A percentile compares a stretch with the other conserved stretches of the same genome.
Conservation (phyloP, 345 rosid species). For the Gossypium rotundifolium region DNA sequence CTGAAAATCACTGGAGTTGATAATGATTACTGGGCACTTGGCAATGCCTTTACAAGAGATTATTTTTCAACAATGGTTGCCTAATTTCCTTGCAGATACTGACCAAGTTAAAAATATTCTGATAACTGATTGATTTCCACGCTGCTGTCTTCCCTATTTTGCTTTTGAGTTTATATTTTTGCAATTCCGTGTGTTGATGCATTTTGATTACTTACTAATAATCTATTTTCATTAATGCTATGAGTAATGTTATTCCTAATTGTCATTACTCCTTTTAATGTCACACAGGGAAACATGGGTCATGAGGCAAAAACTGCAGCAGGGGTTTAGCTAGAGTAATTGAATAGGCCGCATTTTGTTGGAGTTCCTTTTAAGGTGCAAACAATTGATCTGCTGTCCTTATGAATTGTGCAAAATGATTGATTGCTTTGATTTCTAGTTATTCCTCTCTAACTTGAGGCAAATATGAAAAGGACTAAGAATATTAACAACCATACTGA, state of each 20-base stretch:
- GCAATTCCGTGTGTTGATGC: background rate
- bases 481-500: background rate
- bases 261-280: background rate
- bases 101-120: background rate
- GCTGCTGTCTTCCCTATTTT: background rate
- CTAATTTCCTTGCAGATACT: background rate
- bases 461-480: background rate
- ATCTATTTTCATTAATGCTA: background rate
- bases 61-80: background rate
- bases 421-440: background rate
- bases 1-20: background rate
- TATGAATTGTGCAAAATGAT: background rate
- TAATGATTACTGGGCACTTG: background rate
- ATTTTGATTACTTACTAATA: background rate
- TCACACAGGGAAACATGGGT: constrained; percentile 54
- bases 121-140: background rate
- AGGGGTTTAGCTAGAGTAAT: constrained; percentile 37
- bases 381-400: constrained; percentile 9
- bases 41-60: background rate
- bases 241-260: background rate
- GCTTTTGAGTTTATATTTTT: background rate
- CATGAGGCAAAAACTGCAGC: constrained; percentile 56
- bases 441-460: background rate
- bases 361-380: constrained; percentile 29
- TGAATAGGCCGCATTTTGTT: background rate